Percentiles rank a stretch among this genome's conserved stretches.
These are phyloP conservation scores for Stentor roeselii DNA, from an alignment of 73 alveolate genomes.

Conservation along the genomic window DNA sequence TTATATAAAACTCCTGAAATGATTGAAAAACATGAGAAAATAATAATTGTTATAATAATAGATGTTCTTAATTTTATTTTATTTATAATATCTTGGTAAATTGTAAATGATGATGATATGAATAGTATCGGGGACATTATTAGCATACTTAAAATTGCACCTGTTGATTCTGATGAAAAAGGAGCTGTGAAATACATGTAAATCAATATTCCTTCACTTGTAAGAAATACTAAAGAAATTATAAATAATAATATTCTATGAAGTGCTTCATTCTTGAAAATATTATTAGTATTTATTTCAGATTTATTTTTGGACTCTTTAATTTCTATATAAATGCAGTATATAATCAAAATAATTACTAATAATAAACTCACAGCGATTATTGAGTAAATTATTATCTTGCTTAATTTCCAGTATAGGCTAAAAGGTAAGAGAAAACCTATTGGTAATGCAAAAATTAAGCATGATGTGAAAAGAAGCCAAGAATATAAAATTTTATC, in stretches of 20 bases:
- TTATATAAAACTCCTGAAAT: background rate
- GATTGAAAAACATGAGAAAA: too few species aligned
- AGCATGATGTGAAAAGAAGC: background rate
- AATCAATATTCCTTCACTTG: background rate
- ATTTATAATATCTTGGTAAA: background rate
- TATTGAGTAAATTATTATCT: background rate
- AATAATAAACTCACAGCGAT: background rate
- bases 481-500: background rate
- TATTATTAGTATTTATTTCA: background rate
- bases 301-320: background rate
- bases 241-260: too few species aligned
- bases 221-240: too few species aligned
- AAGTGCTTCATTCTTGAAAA: background rate
- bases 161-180: background rate
- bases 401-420: background rate
- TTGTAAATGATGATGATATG: background rate
- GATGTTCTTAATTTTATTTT: background rate
- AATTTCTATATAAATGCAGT: background rate
- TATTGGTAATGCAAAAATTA: background rate
- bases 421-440: slow-evolving; percentile 1
- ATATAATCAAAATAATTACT: background rate
- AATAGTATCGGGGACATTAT: too few species aligned
- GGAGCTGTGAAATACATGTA: background rate
- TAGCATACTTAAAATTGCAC: background rate
- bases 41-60: too few species aligned